Evolutionary conservation across 2,329 filamentous ascomycete genomes (phyloP).

Genomic region (Alternaria ethzedia): DNA sequence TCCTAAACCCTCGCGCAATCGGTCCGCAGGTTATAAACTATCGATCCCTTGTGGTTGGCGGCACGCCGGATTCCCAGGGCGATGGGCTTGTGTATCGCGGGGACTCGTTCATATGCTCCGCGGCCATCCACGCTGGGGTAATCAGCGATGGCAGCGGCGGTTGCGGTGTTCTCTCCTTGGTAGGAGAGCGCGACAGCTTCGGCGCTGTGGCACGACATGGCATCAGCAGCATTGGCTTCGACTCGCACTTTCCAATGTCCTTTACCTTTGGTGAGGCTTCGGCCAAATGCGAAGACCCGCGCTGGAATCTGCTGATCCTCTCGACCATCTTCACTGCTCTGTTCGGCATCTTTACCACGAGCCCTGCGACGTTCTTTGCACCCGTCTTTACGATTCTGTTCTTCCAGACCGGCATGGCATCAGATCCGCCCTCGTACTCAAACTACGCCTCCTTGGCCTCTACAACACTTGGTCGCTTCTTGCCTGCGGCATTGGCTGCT

Average conservation of each 20-base stretch:
- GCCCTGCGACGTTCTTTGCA: slow-evolving; percentile 38
- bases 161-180: slow-evolving; percentile 39
- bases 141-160: slow-evolving; percentile 38
- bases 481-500: slow-evolving; percentile 42
- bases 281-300: slow-evolving; percentile 39
- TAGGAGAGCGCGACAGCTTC: slow-evolving; percentile 34
- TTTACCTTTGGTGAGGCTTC: slow-evolving; percentile 36
- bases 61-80: slow-evolving; percentile 36
- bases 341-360: slow-evolving; percentile 40
- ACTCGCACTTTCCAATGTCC: slow-evolving; percentile 44
- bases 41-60: slow-evolving; percentile 71
- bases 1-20: slow-evolving; percentile 59
- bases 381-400: slow-evolving; percentile 40
- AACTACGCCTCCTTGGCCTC: slow-evolving; percentile 42
- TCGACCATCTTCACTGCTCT: slow-evolving; percentile 41
- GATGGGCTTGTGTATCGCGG: slow-evolving; percentile 38
- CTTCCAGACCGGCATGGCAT: slow-evolving; percentile 47
- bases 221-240: slow-evolving; percentile 41
- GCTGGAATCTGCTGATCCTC: slow-evolving; percentile 42
- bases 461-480: slow-evolving; percentile 38
- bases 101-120: slow-evolving; percentile 48
- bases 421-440: slow-evolving; percentile 41
- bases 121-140: slow-evolving; percentile 46
- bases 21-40: slow-evolving; percentile 69
- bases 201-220: slow-evolving; percentile 33